These are phyloP conservation scores for Blastocladiella emersonii DNA, from an alignment of 371 early-diverging fungal genomes.

Conservation along the genomic window DNA sequence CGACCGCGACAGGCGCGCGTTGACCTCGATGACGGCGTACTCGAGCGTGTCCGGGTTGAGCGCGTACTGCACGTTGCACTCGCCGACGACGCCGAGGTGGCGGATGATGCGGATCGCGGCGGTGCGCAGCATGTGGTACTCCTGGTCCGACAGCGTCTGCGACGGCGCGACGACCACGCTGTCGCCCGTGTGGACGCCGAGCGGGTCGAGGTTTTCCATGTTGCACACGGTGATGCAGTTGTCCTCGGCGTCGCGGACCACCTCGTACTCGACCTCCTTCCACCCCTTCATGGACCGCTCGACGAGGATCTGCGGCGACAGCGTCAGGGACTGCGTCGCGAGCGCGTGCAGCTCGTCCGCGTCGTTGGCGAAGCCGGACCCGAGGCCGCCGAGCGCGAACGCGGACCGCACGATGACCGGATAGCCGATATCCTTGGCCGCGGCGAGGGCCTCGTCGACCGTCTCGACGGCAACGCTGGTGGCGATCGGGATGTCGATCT, in stretches of 20 bases:
- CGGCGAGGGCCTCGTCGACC: constrained; percentile 65
- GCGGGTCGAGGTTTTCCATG: constrained; percentile 97
- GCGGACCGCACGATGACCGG: constrained; percentile 90
- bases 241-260: constrained; percentile 78
- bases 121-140: constrained; percentile 89
- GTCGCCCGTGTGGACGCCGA: constrained; percentile 94
- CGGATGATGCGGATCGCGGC: constrained; percentile 59
- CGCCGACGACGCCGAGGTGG: constrained; percentile 86
- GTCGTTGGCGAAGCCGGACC: constrained; percentile 83
- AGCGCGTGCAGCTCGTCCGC: constrained; percentile 59
- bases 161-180: constrained; percentile 93
- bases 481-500: constrained; percentile 77
- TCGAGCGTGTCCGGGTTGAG: constrained; percentile 80
- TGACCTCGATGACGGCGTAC: constrained; percentile 92
- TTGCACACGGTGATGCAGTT: constrained; percentile 96
- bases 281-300: constrained; percentile 94
- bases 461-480: constrained; percentile 57
- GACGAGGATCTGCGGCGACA: constrained; percentile 82
- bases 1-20: constrained; percentile 80
- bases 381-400: constrained; percentile 85
- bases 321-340: constrained; percentile 67
- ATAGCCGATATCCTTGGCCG: constrained; percentile 73
- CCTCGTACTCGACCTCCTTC: constrained; percentile 97
- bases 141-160: constrained; percentile 85
- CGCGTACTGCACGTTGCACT: constrained; percentile 97